These are phyloP conservation scores for Diophrys sp. DNA, from an alignment of 73 alveolate genomes.

Conservation along the genomic window DNA sequence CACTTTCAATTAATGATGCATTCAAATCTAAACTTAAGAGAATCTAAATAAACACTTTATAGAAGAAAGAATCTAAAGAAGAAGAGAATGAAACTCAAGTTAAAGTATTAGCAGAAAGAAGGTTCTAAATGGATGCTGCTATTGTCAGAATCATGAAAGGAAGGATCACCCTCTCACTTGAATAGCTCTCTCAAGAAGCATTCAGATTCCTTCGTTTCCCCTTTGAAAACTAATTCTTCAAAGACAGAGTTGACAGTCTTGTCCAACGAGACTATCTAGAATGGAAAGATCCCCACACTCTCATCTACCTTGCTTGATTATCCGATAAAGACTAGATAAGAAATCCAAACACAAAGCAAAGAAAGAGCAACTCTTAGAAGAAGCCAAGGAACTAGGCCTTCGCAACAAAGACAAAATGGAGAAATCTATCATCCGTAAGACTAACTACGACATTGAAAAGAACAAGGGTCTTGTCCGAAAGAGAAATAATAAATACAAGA, in stretches of 20 bases:
- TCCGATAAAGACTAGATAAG: slow-evolving; percentile 7
- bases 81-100: slow-evolving; percentile 61
- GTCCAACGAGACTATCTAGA: slow-evolving; percentile 63
- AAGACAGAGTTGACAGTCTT: slow-evolving; percentile 57
- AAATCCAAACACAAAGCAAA: neutral
- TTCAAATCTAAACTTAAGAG: slow-evolving; percentile 51
- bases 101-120: slow-evolving; percentile 63
- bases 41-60: slow-evolving; percentile 37
- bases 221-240: slow-evolving; percentile 25
- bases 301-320: slow-evolving; percentile 50
- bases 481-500: slow-evolving; percentile 54
- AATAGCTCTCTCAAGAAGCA: slow-evolving; percentile 19
- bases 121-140: slow-evolving; percentile 67
- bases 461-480: slow-evolving; percentile 52
- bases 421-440: slow-evolving; percentile 33
- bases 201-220: slow-evolving; percentile 62
- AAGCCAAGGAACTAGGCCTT: neutral
- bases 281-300: slow-evolving; percentile 31
- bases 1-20: slow-evolving; percentile 28
- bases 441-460: slow-evolving; percentile 42
- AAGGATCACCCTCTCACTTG: neutral
- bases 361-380: neutral
- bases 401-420: slow-evolving; percentile 20
- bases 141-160: slow-evolving; percentile 46
- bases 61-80: slow-evolving; percentile 59